Evolutionary conservation across 2,329 filamentous ascomycete species (phyloP), one percentile per base, ranked within the genome.

Genomic region (Pestalotiopsis fici): DNA sequence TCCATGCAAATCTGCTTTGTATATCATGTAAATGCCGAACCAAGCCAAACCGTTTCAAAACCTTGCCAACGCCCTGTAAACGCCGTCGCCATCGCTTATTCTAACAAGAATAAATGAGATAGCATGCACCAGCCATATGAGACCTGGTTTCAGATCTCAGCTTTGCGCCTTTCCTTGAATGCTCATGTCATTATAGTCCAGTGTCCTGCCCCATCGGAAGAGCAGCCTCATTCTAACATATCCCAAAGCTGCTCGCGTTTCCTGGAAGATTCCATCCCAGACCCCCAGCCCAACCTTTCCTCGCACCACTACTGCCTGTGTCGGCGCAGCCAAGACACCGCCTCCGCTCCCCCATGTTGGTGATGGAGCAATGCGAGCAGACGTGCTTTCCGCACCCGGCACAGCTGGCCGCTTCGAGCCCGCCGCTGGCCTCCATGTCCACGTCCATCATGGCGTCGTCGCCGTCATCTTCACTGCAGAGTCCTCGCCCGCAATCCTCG

Each of bases 351-450:
- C 86, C 86, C 0, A 90, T 77, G 69, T 87, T 87, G 68, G 85
- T 88, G 54, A 90, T 82, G 0, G 87, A 88, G 73, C 88, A 90
- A 65, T 85, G 83, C 66, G 85, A 86, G 76, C 88, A 90, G 15
- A 90, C 86, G 12, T 82, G 78, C 74, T 86, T 89, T 4, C 83
- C 80, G 67, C 87, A 90, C 0, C 78, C 81, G 9, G 79, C 80
- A 65, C 87, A 90, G 3, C 73, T 69, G 70, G 64, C 70, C 56
- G 50, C 78, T 76, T 64, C 80, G 4, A 23, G 11, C 77, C 66
- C 75, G 70, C 43, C 18, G 43, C 43, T 4, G n/a, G 78, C 75
- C n/a, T 81, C 81, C 69, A 81, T 74, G 27, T 74, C 73, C 1
- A 74, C 69, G 23, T 75, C 27, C 80, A 35, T 35, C 31, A 35